These are phyloP conservation scores for Thuidium tamariscinum DNA, from an alignment of 225 moss, liverwort and hornwort genomes.

Conservation along the genomic window DNA sequence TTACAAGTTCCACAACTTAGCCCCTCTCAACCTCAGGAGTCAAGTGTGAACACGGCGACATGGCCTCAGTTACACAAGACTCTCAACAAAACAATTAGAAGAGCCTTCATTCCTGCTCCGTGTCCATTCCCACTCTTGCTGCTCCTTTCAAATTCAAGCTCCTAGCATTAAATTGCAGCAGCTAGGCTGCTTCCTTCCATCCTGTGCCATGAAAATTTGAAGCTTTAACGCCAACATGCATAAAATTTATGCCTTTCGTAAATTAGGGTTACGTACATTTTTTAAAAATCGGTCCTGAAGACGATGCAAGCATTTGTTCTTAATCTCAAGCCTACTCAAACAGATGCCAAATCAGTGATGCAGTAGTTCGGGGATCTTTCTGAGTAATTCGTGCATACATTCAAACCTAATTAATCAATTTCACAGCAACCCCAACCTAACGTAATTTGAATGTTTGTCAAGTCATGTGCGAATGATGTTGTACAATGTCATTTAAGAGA, in stretches of 20 bases:
- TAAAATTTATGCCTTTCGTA: not conserved
- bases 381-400: not conserved
- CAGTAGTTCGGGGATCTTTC: not conserved
- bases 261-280: not conserved
- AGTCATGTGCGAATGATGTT: not conserved
- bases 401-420: not conserved
- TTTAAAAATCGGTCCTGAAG: not conserved
- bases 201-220: not conserved
- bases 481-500: not conserved
- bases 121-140: not conserved
- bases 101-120: not conserved
- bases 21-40: too few species aligned
- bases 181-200: not conserved
- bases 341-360: not conserved
- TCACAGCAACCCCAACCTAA: not conserved
- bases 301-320: not conserved
- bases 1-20: too few species aligned
- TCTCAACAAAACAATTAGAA: not conserved
- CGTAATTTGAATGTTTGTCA: not conserved
- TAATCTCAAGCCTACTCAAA: not conserved
- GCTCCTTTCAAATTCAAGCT: not conserved
- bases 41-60: not conserved
- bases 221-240: not conserved
- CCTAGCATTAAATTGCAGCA: not conserved
- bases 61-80: not conserved